phyloP scores from a whole-genome alignment of 306 rosid species.

The Prunus mongolica region DNA sequence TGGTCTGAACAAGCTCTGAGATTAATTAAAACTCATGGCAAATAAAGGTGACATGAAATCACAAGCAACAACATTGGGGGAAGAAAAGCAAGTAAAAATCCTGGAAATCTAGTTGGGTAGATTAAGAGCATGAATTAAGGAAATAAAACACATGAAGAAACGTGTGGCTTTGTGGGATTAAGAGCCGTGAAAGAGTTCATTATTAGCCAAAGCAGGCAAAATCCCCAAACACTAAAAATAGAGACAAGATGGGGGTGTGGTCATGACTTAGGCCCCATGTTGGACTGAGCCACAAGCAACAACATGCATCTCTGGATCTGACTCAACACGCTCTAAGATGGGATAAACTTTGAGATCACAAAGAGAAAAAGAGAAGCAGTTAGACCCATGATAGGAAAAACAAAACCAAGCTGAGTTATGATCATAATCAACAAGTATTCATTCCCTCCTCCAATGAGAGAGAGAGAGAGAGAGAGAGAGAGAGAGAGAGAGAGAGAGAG shows the following conservation, averaged over 20 bases:
- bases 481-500: not conserved
- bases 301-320: conserved; percentile 39
- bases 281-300: conserved; percentile 33
- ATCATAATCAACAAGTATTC: conserved; percentile 8
- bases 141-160: conserved; percentile 7
- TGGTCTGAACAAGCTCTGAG: conserved; percentile 6
- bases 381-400: not conserved
- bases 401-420: not conserved
- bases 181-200: conserved; percentile 25
- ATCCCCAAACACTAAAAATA: conserved; percentile 25
- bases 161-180: conserved; percentile 15
- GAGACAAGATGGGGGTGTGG: conserved; percentile 22
- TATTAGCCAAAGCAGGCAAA: conserved; percentile 22
- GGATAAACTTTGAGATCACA: conserved; percentile 19
- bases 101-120: not conserved
- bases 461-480: not conserved
- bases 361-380: conserved; percentile 3
- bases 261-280: conserved; percentile 35
- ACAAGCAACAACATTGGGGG: conserved; percentile 21
- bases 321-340: conserved; percentile 20
- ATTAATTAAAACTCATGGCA: not conserved
- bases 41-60: conserved; percentile 37
- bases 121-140: conserved; percentile 8
- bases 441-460: not conserved
- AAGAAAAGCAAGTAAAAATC: not conserved